A percentile compares a stretch with the other conserved stretches of the same genome.
phyloP scores from a whole-genome alignment of 2,329 filamentous ascomycete genomes.

The Nakataea oryzae region DNA sequence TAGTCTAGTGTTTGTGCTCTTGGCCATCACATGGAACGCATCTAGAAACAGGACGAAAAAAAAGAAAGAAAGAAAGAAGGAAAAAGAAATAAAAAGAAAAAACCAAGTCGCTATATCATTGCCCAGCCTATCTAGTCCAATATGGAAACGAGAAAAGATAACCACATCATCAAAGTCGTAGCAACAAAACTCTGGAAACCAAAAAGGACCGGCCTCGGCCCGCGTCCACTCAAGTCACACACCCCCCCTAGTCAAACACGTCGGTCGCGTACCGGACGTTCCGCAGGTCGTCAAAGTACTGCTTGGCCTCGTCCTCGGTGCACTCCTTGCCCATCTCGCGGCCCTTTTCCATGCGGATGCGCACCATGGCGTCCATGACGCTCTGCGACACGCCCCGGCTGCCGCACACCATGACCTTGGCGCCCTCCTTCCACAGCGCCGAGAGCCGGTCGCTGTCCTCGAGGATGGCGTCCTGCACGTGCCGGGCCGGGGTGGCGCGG shows the following conservation, averaged over 20 bases:
- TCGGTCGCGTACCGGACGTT: constrained; percentile 1
- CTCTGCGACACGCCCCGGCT: neutral
- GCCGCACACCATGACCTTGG: constrained; percentile 57
- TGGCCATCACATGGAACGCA: too few relatives aligned
- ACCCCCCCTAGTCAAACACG: neutral
- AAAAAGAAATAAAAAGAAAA: too few relatives aligned
- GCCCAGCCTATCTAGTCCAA: too few relatives aligned
- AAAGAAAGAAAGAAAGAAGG: too few relatives aligned
- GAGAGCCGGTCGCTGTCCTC: constrained; percentile 23
- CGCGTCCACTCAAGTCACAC: too few relatives aligned
- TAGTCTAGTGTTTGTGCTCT: too few relatives aligned
- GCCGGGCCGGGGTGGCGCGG: constrained; percentile 26
- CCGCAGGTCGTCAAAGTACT: constrained; percentile 1
- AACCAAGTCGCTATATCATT: too few relatives aligned
- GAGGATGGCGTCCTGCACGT: constrained; percentile 34
- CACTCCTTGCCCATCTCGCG: neutral
- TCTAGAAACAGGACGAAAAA: too few relatives aligned
- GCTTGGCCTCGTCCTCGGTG: neutral
- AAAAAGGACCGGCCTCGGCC: too few relatives aligned
- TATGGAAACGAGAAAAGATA: too few relatives aligned
- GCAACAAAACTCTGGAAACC: neutral
- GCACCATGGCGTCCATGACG: neutral
- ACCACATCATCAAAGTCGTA: neutral
- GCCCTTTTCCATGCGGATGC: neutral
- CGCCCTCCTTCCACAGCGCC: constrained; percentile 28